Conservation (phyloP, 352 stramenopile genomes). For the Phytophthora hibernalis region DNA sequence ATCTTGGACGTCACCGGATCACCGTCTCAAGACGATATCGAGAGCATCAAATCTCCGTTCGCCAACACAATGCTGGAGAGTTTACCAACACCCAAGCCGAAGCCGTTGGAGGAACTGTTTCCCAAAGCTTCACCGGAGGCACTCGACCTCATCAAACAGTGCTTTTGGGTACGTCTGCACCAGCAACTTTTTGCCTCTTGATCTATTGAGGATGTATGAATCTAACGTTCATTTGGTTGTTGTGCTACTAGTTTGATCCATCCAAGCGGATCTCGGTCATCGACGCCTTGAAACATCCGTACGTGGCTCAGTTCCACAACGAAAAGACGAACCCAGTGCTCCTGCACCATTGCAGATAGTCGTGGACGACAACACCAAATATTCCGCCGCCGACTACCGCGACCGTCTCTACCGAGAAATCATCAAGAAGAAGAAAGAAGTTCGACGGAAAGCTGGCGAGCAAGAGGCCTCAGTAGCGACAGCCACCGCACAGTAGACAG, state of each 20-base stretch:
- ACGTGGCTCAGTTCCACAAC: slow-evolving; percentile 96
- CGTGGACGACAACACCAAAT: slow-evolving; percentile 96
- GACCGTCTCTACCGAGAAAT: slow-evolving; percentile 94
- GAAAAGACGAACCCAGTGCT: slow-evolving; percentile 92
- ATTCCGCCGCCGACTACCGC: slow-evolving; percentile 93
- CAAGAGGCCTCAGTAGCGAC: slow-evolving; percentile 21
- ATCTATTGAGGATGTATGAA: not conserved
- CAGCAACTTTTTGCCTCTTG: not conserved
- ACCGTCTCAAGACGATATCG: slow-evolving; percentile 90
- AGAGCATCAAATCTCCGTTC: slow-evolving; percentile 93
- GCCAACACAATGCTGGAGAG: slow-evolving; percentile 94
- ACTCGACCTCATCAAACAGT: slow-evolving; percentile 91
- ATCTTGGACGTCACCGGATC: slow-evolving; percentile 95
- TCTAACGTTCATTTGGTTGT: slow-evolving; percentile 14
- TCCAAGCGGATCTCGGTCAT: slow-evolving; percentile 89
- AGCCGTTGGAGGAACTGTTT: slow-evolving; percentile 89
- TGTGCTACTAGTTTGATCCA: slow-evolving; percentile 88
- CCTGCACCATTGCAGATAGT: slow-evolving; percentile 82
- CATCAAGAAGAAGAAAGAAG: slow-evolving; percentile 94
- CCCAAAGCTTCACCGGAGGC: slow-evolving; percentile 87
- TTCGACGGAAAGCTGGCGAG: slow-evolving; percentile 60
- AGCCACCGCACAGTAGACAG: slow-evolving; percentile 9
- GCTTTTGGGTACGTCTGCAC: slow-evolving; percentile 69
- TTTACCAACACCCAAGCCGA: slow-evolving; percentile 78
- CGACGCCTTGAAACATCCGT: slow-evolving; percentile 93